These are phyloP conservation scores for Hymenoscyphus repandus DNA, from an alignment of 2,329 filamentous ascomycete genomes.

Conservation along the genomic window DNA sequence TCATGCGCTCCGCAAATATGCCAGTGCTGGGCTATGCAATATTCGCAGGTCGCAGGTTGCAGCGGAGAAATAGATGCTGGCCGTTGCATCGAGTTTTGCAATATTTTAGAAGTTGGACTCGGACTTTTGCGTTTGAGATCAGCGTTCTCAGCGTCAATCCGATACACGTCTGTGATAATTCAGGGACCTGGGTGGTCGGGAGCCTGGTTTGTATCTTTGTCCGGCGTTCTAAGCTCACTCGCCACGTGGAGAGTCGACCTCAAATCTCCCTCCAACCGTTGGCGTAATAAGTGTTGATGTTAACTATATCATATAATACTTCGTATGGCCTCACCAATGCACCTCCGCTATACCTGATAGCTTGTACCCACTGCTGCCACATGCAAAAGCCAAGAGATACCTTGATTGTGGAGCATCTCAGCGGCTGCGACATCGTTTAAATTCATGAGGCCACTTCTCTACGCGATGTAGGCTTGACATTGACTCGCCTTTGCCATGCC, in stretches of 20 bases:
- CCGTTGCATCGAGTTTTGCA: not conserved
- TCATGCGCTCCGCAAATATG: constrained; percentile 8
- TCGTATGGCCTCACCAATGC: not conserved
- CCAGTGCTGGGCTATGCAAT: not conserved
- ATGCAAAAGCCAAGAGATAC: not conserved
- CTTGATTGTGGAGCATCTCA: not conserved
- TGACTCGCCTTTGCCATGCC: constrained; percentile 12
- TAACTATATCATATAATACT: not conserved
- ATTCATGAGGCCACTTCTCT: constrained; percentile 9
- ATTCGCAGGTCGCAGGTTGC: not conserved
- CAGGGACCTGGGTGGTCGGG: not conserved
- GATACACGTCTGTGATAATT: not conserved
- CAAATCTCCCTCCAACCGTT: not conserved
- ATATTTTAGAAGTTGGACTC: not conserved
- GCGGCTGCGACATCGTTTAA: constrained; percentile 2
- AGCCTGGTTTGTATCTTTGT: not conserved
- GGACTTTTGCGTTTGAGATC: constrained; percentile 2
- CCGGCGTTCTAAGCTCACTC: not conserved
- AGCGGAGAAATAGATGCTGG: constrained; percentile 4
- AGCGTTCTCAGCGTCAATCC: not conserved
- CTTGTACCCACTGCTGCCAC: not conserved
- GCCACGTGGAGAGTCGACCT: constrained; percentile 1
- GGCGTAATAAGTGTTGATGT: not conserved
- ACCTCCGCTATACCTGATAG: not conserved
- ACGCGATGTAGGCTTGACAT: constrained; percentile 1